These are phyloP conservation scores for Blastobotrys raffinosifermentans DNA, from an alignment of 1,139 yeast species.

Conservation along the genomic window DNA sequence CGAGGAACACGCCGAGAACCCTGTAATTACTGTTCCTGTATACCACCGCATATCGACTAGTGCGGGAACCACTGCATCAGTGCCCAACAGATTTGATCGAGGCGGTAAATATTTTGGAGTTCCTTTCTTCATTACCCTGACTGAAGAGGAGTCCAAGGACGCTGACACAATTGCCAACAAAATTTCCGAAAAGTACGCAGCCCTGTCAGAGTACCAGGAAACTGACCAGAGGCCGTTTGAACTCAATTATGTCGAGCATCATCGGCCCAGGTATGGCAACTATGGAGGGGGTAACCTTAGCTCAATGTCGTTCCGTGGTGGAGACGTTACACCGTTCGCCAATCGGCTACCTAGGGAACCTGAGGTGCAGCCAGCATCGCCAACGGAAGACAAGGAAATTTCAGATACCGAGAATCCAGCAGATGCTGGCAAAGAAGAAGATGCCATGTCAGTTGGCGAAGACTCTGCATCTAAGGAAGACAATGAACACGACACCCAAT, in stretches of 20 bases:
- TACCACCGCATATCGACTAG: constrained; percentile 47
- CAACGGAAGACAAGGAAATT: no score
- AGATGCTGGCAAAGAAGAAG: no score
- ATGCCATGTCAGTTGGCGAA: no score
- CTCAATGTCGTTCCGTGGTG: no score
- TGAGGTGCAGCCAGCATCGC: no score
- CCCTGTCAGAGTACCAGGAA: neutral
- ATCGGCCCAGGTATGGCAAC: no score
- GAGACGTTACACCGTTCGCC: no score
- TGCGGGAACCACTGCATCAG: constrained; percentile 24
- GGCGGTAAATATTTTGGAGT: constrained; percentile 49
- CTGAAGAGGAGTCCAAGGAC: constrained; percentile 43
- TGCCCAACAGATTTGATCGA: constrained; percentile 8
- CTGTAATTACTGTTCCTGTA: constrained; percentile 62
- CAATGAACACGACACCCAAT: no score
- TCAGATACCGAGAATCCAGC: no score
- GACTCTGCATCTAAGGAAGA: no score
- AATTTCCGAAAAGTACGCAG: constrained; percentile 24
- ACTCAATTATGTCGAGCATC: constrained; percentile 1
- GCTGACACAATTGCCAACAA: constrained; percentile 54
- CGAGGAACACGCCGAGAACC: constrained; percentile 21
- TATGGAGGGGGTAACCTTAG: no score
- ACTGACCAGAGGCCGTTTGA: neutral
- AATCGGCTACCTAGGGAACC: no score
- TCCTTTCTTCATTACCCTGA: constrained; percentile 65